Conservation (phyloP, 2,329 filamentous ascomycete genomes). For the Sporothrix variecibatus region DNA sequence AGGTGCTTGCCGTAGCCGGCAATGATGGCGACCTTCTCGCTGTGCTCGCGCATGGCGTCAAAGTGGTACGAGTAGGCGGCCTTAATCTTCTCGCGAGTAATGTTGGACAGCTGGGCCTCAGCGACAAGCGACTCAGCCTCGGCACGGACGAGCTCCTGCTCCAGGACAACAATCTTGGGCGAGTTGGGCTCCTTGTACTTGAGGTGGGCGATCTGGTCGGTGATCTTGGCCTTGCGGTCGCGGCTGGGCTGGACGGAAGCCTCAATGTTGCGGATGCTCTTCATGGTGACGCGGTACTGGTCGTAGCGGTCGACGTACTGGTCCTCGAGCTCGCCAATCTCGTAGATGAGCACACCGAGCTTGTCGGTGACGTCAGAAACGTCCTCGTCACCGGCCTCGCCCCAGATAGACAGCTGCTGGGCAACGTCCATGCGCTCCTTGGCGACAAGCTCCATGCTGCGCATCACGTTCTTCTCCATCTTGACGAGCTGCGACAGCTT, state of each 20-base stretch:
- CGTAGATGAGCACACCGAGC: conserved; percentile 94
- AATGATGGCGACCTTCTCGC: conserved; percentile 97
- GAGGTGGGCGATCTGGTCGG: conserved; percentile 95
- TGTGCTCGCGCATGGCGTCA: conserved; percentile 94
- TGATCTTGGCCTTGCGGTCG: conserved; percentile 99
- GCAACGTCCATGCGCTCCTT: conserved; percentile 98
- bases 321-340: conserved; percentile 97
- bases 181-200: conserved; percentile 99
- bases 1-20: conserved; percentile 97
- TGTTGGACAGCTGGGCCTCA: conserved; percentile 97
- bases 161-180: conserved; percentile 93
- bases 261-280: conserved; percentile 99
- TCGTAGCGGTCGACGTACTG: conserved; percentile 99
- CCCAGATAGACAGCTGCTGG: conserved; percentile 99
- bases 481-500: conserved; percentile 98
- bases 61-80: conserved; percentile 98
- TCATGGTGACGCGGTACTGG: conserved; percentile 98
- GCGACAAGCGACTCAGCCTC: conserved; percentile 99
- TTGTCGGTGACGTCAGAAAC: conserved; percentile 99
- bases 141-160: conserved; percentile 96
- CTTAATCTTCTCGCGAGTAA: conserved; percentile 99
- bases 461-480: conserved; percentile 99
- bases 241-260: conserved; percentile 96
- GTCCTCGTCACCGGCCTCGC: conserved; percentile 92
- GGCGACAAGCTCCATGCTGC: conserved; percentile 91